Base-by-base conservation (phyloP, 1,139 yeast genomes). In the Suhomyces atakaporum region DNA sequence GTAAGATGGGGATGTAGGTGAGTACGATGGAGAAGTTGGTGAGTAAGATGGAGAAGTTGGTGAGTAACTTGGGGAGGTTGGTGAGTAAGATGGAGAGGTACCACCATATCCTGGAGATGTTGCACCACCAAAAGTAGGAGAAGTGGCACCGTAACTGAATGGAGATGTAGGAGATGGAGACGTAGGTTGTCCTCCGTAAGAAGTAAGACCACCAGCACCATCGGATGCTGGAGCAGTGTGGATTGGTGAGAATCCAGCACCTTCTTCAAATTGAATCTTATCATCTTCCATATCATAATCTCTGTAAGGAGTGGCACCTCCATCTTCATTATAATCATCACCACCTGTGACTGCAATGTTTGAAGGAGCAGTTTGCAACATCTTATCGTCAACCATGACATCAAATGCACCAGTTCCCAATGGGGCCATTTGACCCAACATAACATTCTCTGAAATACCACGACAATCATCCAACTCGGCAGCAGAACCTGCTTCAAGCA, bases 401-500 rank as follows among this genome's bases (percentile, higher is more conserved):
- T 92, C 98, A 58, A 94, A 94, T 2, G 96, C 84, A 57, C 99
- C 99, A 3, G 99, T 94, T 63, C 99, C 99, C 53, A 94, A 78
- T 42, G 98, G 98, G 15, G 98, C 97, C 78, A 92, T 79, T 73
- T 94, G 98, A 36, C 99, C 99, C 57, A 94, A 78, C 75, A 94
- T 87, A 42, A 94, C 96, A 59, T 92, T 94, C 62, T 94, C 97
- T 29, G 98, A 92, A 45, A 94, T 95, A 74, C 99, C 99, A 53
- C 90, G 86, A 66, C 98, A 94, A 52, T 92, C 97, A 68, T 94
- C 99, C 46, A 92, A 72, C 60, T 94, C 98, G 14, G 98, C 98
- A 27, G 95, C 81, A 3, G 97, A 95, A 59, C 96, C 98, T 25
- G 99, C 99, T 58, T 94, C 98, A 53, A 94, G 80, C 58, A 94